Evolutionary conservation across 305 asterid genomes (phyloP), one percentile per base, ranked within the genome.

Genomic region (Ruellia speciosa): DNA sequence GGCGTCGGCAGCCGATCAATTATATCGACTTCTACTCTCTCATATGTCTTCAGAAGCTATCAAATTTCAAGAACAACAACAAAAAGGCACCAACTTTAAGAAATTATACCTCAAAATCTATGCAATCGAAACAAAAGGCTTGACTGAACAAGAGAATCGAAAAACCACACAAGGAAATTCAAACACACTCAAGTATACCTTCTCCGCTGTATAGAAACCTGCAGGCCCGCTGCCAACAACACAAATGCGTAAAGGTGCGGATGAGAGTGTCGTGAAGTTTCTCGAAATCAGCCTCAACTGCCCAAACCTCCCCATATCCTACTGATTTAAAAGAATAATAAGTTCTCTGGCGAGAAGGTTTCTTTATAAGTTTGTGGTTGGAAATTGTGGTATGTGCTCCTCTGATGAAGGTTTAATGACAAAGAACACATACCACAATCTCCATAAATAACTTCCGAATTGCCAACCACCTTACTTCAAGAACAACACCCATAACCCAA

Each of bases 211-310:
- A 79, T 92, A 92, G 60, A 88, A 81, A 52, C 99, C 99, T 14
- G 97, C 97, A 53, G 97, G 99, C 13, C 95, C 97, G 59, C 96
- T 84, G 28, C 97, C 97, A 39, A 88, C 95, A 19, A 92, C 72
- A 63, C 95, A 84, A 57, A 88, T 76, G 57, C 90, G 84, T 49
- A 85, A 55, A 53, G 85, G 86, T 43, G 68, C 61, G 5, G 80
- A 62, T 11, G 89, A 64, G 49, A 68, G 28, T 4, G 93, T 71
- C 17, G 81, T 67, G 51, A 80, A 60, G 66, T 83, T 72, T 73
- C 83, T 80, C 14, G 77, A 60, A 72, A 81, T 34, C 70, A 18
- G 62, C 47, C 75, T 71, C 39, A 77, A 18, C 18, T 67, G 64
- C 43, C 18, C 56, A 19, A 69, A 70, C 49, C 17, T 52, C 61